Base-by-base conservation (phyloP, 805 yeast species). In the Vanderwaltozyma polyspora region DNA sequence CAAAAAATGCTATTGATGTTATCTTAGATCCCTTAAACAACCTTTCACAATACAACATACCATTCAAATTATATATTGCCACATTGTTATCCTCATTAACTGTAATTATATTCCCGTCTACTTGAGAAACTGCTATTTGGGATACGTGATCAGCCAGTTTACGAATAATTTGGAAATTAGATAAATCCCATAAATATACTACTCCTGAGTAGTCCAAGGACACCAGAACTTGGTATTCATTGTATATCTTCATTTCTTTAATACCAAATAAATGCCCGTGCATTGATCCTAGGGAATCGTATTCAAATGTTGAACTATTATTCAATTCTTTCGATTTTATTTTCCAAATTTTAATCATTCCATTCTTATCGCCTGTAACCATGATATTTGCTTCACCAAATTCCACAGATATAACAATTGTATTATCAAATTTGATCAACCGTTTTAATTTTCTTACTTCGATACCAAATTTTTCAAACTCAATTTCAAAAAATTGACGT, bases 171-270 rank as follows among this genome's bases (percentile, higher is more conserved):
- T 66, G 66, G 33, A 62, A 63, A 21, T 76, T 51, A 2, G 74
- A 65, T 26, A 74, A 43, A 45, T 83, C 84, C 89, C 94, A 83
- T 4, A 76, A 41, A 14, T 66, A 65, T 2, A 75, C 70, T 2
- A 52, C 52, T 1, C 93, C 89, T 7, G 51, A 59, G 0, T 35
- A 44, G 48, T 79, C 85, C 17, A 72, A 52, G 39, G 79, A 70
- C 10, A 78, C 40, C 8, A 79, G 60, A 3, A 68, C 51, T 34
- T 77, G 74, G 48, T 65, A 78, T 28, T 73, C 68, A 6, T 66
- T 58, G 18, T 77, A 68, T 22, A 66, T 63, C 25, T 60, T 57
- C 18, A 84, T 48, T n/a, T 63, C 62, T 12, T 47, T 57, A 3
- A 82, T 63, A 0, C 60, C 51, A 5, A 60, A 39, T 1, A 66